Percentiles rank a stretch among this genome's conserved stretches.
These are phyloP conservation scores for Gossypium gossypioides DNA, from an alignment of 441 rosid species.

Conservation along the genomic window DNA sequence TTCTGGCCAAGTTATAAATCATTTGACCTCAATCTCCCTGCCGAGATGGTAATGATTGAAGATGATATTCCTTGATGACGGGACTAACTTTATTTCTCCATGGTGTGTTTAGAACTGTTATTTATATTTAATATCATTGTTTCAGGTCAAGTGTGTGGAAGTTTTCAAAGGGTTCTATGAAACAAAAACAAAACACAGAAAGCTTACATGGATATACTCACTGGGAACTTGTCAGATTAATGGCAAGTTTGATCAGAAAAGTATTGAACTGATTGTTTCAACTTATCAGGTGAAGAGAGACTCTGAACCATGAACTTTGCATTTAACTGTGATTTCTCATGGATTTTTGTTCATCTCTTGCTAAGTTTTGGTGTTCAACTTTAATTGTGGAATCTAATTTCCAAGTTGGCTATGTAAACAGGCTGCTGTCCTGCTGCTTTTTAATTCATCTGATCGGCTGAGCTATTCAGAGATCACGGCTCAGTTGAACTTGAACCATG, in stretches of 20 bases:
- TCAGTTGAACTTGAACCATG: slow-evolving; percentile 70
- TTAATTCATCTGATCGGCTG: slow-evolving; percentile 62
- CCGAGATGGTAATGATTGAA: slow-evolving; percentile 61
- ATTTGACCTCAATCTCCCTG: slow-evolving; percentile 76
- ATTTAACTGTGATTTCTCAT: not conserved
- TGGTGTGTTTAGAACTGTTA: not conserved
- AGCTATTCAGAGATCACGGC: slow-evolving; percentile 71
- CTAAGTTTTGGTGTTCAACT: not conserved
- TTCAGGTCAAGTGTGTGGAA: slow-evolving; percentile 79
- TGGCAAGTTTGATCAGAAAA: slow-evolving; percentile 77
- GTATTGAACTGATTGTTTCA: slow-evolving; percentile 75
- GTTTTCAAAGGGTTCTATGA: slow-evolving; percentile 80
- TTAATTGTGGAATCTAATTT: not conserved
- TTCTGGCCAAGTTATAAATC: slow-evolving; percentile 98
- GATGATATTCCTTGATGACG: not conserved
- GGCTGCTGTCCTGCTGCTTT: slow-evolving; percentile 78
- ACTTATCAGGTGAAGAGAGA: slow-evolving; percentile 66
- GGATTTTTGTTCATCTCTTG: not conserved
- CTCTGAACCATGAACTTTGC: not conserved
- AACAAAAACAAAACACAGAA: slow-evolving; percentile 67
- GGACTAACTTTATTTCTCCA: not conserved
- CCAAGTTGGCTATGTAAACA: slow-evolving; percentile 17
- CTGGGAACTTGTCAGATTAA: slow-evolving; percentile 71
- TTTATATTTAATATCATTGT: not conserved
- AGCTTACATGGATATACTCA: slow-evolving; percentile 91